Evolutionary conservation across 139 green algal genomes (phyloP).

Genomic region (Chlorella sp.): DNA sequence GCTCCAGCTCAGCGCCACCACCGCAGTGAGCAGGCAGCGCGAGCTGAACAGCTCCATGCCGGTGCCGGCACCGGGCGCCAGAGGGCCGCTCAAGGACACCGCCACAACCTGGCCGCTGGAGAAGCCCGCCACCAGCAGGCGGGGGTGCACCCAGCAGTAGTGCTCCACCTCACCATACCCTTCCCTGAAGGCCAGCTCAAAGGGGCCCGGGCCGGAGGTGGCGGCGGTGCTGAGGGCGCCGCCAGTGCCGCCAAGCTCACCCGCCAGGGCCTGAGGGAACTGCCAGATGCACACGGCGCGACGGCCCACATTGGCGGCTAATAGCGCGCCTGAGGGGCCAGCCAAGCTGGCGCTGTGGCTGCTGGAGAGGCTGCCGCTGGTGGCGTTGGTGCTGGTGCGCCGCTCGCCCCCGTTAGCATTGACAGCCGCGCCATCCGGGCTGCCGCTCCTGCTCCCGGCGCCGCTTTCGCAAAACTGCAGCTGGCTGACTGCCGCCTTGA

Average conservation of each 20-base stretch:
- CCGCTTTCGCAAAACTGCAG: constrained; percentile 12
- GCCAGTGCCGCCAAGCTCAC: constrained; percentile 33
- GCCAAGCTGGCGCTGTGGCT: neutral
- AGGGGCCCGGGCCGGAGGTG: constrained; percentile 42
- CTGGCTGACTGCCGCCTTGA: neutral
- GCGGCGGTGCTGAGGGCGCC: constrained; percentile 1
- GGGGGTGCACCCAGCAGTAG: constrained; percentile 80
- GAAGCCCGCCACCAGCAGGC: constrained; percentile 79
- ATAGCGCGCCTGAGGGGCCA: neutral
- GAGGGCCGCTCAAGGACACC: constrained; percentile 33
- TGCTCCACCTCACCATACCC: constrained; percentile 72
- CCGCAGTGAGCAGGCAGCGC: neutral
- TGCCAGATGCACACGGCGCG: constrained; percentile 26
- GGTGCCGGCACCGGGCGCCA: neutral
- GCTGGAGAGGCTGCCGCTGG: no score
- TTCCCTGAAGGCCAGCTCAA: constrained; percentile 79
- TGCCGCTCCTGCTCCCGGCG: neutral
- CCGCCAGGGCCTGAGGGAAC: constrained; percentile 7
- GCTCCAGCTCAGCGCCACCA: constrained; percentile 49
- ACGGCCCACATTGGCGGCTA: constrained; percentile 5
- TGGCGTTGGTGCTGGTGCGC: neutral
- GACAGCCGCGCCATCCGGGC: neutral
- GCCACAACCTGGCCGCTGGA: constrained; percentile 54
- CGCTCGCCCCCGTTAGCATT: neutral
- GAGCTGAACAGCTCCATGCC: constrained; percentile 36